Conservation (phyloP, 2,329 filamentous ascomycete genomes). For the Didymella arachidicola region DNA sequence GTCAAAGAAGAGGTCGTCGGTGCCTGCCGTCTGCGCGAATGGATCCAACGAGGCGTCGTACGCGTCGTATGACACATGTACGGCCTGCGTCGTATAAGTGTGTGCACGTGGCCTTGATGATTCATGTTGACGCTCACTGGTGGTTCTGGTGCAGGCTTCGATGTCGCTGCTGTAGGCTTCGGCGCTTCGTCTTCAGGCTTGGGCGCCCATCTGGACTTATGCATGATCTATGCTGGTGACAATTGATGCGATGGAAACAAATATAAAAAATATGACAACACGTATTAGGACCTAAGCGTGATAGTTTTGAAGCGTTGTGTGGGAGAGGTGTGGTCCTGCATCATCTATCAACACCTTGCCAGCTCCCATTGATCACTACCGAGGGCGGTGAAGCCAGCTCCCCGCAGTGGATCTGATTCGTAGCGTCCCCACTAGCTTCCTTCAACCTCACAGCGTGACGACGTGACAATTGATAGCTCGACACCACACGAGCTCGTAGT, state of each 20-base stretch:
- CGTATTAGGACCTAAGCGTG: not conserved
- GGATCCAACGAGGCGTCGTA: conserved; percentile 52
- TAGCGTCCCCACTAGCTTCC: not conserved
- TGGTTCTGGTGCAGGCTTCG: not conserved
- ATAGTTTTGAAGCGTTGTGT: not conserved
- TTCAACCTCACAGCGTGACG: not conserved
- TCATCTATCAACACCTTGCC: conserved; percentile 9
- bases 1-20: conserved; percentile 61
- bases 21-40: conserved; percentile 59
- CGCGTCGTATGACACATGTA: conserved; percentile 37
- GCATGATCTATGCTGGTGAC: conserved; percentile 29
- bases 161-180: conserved; percentile 12
- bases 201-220: conserved; percentile 46
- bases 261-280: not conserved
- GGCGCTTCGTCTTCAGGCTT: conserved; percentile 27
- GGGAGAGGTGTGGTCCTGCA: conserved; percentile 8
- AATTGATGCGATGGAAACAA: not conserved
- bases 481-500: not conserved
- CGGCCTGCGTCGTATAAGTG: not conserved
- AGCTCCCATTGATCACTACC: conserved; percentile 6
- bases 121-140: not conserved
- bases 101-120: not conserved
- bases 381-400: conserved; percentile 21
- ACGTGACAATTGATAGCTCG: not conserved
- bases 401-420: conserved; percentile 13